A percentile compares a stretch with the other conserved stretches of the same genome.
Evolutionary conservation across 805 yeast genomes (phyloP).

Genomic region (Candida verbasci): DNA sequence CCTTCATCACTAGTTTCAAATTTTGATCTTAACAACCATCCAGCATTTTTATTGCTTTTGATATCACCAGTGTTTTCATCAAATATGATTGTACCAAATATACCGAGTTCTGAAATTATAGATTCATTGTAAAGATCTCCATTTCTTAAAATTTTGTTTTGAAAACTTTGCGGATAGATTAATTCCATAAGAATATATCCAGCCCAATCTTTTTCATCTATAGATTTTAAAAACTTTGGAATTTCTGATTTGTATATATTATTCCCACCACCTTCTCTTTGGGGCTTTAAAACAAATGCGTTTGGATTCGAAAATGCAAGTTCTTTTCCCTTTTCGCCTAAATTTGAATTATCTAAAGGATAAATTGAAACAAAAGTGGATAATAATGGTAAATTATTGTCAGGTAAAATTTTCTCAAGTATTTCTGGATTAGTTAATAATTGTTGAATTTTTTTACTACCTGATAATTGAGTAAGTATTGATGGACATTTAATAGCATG

Average conservation of each 20-base stretch:
- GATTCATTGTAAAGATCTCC: conserved; percentile 63
- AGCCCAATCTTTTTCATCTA: conserved; percentile 74
- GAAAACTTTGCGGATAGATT: conserved; percentile 68
- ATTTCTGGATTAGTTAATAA: conserved; percentile 56
- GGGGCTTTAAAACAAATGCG: conserved; percentile 87
- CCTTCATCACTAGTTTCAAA: conserved; percentile 89
- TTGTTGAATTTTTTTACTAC: conserved; percentile 93
- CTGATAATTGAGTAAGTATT: conserved; percentile 81
- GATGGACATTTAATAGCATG: conserved; percentile 90
- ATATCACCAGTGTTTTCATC: conserved; percentile 58
- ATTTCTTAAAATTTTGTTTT: conserved; percentile 68
- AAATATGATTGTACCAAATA: conserved; percentile 80
- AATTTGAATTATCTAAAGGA: conserved; percentile 71
- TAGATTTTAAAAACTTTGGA: conserved; percentile 58
- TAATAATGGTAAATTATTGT: conserved; percentile 29
- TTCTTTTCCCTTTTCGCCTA: conserved; percentile 59
- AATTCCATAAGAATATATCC: conserved; percentile 93
- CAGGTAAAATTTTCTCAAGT: conserved; percentile 44
- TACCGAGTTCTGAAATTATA: conserved; percentile 85
- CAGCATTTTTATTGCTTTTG: conserved; percentile 63
- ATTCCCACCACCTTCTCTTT: conserved; percentile 98
- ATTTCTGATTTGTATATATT: conserved; percentile 86
- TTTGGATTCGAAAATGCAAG: conserved; percentile 67
- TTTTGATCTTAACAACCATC: conserved; percentile 86
- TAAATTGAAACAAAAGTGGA: conserved; percentile 81